Evolutionary conservation across 305 asterid genomes (phyloP), one percentile per base, ranked within the genome.

Genomic region (Plantago rigida): DNA sequence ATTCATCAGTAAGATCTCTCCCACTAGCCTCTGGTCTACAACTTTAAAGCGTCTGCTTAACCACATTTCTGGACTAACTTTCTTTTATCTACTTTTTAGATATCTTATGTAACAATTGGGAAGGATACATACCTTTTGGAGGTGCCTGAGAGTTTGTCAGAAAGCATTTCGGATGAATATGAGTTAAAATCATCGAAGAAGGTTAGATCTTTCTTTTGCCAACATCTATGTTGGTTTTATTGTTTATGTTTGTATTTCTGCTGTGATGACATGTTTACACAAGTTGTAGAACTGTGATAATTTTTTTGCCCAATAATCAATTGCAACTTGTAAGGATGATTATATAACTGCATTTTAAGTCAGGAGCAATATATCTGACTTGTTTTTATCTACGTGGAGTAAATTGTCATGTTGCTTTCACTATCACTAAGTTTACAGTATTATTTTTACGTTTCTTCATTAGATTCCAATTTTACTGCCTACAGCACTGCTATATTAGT

Each of bases 71-170:
- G 65, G 42, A 36, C 8, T 41, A 47, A 29, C 56, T 17, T 69
- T 56, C 34, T 49, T 67, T 59, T 64, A 17, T 59, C 51, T 59
- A 42, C 47, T 13, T 62, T 76, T 71, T 70, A 92, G 99, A 82
- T 92, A 56, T 79, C 71, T 64, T 89, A 84, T 59, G 99, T 87
- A 62, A 79, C 91, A 29, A 65, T 92, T 72, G 97, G 97, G 55
- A 92, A 89, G 80, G 99, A 92, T 58, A 28, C 79, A 9, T 89
- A 89, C 73, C 99, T 89, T 73, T 79, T 92, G 84, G 96, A 92
- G 82, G 86, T 92, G 74, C 99, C 96, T 0, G 97, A 89, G 76
- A 74, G 84, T 69, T 80, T 89, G 79, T 81, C 89, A 62, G 71
- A 73, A 63, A 69, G 71, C 66, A 75, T 78, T 73, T 86, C 99